Percentiles rank a stretch among this genome's conserved stretches.
phyloP scores from a whole-genome alignment of 108 stramenopile species.

The Cyclostephanos tholiformis region DNA sequence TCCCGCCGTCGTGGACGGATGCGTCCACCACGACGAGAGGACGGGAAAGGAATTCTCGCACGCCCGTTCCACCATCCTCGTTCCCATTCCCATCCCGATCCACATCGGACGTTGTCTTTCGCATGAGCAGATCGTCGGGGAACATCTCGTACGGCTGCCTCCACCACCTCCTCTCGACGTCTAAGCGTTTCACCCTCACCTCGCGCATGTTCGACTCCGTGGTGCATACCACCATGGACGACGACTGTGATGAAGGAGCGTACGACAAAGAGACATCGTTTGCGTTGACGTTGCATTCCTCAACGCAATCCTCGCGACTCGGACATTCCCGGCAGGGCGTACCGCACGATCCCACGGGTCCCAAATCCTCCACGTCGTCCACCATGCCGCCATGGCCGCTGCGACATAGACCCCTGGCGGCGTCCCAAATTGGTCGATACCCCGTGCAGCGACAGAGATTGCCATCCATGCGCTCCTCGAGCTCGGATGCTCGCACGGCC shows the following conservation, averaged over 20 bases:
- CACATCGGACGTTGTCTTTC: constrained; percentile 25
- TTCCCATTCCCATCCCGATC: neutral
- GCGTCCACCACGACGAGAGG: constrained; percentile 75
- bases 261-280: constrained; percentile 54
- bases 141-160: constrained; percentile 74
- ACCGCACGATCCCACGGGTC: constrained; percentile 86
- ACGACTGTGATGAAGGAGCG: neutral
- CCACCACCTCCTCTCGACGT: constrained; percentile 48
- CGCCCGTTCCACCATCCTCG: neutral
- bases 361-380: constrained; percentile 33
- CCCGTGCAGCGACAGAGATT: constrained; percentile 97
- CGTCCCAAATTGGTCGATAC: constrained; percentile 97
- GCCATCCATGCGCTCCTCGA: constrained; percentile 95
- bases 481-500: constrained; percentile 28
- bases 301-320: constrained; percentile 65
- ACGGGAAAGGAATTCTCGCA: constrained; percentile 36
- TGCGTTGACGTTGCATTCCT: constrained; percentile 64
- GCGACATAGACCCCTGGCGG: constrained; percentile 75
- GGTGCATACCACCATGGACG: constrained; percentile 49
- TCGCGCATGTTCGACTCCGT: constrained; percentile 5
- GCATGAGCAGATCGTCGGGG: constrained; percentile 58
- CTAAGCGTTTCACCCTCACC: constrained; percentile 30
- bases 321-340: constrained; percentile 77
- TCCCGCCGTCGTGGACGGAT: constrained; percentile 72
- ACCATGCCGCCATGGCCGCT: constrained; percentile 50